A percentile compares a stretch with the other conserved stretches of the same genome.
Conservation (phyloP, 1,139 yeast genomes). For the Candida neerlandica region DNA sequence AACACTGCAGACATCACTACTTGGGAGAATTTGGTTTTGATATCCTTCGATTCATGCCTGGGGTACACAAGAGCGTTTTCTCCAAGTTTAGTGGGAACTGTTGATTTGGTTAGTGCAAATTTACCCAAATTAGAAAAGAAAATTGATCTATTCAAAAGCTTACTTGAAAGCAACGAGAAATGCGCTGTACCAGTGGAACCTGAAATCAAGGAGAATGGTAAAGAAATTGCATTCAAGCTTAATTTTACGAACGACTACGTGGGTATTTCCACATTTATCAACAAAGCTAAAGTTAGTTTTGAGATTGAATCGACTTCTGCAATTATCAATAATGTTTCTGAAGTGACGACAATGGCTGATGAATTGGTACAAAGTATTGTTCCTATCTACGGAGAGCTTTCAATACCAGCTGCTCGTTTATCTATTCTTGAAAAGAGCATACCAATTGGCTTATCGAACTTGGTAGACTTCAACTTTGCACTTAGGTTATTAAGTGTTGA, state of each 20-base stretch:
- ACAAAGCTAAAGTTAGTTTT: slow-evolving; percentile 35
- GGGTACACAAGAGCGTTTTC: slow-evolving; percentile 38
- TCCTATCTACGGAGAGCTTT: slow-evolving; percentile 40
- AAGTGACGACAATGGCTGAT: slow-evolving; percentile 1
- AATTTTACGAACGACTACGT: slow-evolving; percentile 36
- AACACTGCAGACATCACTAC: slow-evolving; percentile 22
- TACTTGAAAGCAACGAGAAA: slow-evolving; percentile 4
- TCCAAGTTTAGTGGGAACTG: slow-evolving; percentile 30
- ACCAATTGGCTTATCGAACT: slow-evolving; percentile 47
- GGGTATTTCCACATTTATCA: slow-evolving; percentile 36
- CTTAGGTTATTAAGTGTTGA: slow-evolving; percentile 38
- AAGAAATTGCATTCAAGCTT: slow-evolving; percentile 26
- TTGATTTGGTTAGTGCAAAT: slow-evolving; percentile 21
- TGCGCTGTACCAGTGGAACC: neutral
- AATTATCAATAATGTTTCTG: slow-evolving; percentile 26
- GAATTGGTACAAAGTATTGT: slow-evolving; percentile 15
- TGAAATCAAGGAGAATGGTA: neutral
- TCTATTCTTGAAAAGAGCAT: slow-evolving; percentile 37
- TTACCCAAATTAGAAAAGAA: slow-evolving; percentile 19
- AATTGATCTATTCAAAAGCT: slow-evolving; percentile 17
- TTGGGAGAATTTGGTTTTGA: slow-evolving; percentile 20
- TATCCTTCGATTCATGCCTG: slow-evolving; percentile 24
- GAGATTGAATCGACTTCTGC: slow-evolving; percentile 32
- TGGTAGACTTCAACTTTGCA: slow-evolving; percentile 44
- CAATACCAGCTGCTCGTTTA: slow-evolving; percentile 45